Conservation (phyloP, 192 early-diverging fungal genomes). For the Dissophora ornata region DNA sequence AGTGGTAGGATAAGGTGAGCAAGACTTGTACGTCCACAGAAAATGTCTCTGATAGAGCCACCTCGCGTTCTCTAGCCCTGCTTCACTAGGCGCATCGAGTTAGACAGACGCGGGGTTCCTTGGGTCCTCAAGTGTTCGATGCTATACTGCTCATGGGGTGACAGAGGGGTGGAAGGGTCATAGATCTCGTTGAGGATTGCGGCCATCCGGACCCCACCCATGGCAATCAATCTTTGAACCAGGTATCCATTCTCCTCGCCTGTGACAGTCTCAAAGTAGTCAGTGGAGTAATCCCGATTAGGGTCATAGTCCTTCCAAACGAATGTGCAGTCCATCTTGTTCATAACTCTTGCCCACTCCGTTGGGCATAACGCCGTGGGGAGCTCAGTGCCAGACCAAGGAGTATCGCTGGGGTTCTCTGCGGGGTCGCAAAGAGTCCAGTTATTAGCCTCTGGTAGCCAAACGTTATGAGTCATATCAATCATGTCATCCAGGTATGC, state of each 20-base stretch:
- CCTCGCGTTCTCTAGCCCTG: constrained; percentile 3
- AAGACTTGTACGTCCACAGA: no score
- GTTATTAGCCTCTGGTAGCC: constrained; percentile 40
- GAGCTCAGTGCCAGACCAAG: constrained; percentile 24
- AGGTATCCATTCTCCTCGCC: constrained; percentile 26
- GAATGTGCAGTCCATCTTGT: constrained; percentile 44
- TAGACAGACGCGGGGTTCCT: background rate
- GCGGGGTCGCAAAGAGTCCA: constrained; percentile 41
- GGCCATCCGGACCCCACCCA: constrained; percentile 58
- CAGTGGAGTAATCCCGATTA: constrained; percentile 26
- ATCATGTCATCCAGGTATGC: constrained; percentile 48
- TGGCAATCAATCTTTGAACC: constrained; percentile 54
- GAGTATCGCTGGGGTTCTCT: constrained; percentile 29
- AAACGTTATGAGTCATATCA: constrained; percentile 29
- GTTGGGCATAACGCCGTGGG: constrained; percentile 45
- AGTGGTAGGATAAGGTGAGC: background rate
- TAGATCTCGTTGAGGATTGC: constrained; percentile 57
- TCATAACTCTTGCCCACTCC: constrained; percentile 49
- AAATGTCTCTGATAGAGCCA: no score
- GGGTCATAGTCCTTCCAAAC: constrained; percentile 55
- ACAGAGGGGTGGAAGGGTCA: constrained; percentile 16
- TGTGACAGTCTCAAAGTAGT: constrained; percentile 49
- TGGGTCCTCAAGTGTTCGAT: no score
- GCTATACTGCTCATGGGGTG: background rate
- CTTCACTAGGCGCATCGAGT: background rate